Base-by-base conservation (phyloP, 139 green algal species). In the Auxenochlorella pyrenoidosa region DNA sequence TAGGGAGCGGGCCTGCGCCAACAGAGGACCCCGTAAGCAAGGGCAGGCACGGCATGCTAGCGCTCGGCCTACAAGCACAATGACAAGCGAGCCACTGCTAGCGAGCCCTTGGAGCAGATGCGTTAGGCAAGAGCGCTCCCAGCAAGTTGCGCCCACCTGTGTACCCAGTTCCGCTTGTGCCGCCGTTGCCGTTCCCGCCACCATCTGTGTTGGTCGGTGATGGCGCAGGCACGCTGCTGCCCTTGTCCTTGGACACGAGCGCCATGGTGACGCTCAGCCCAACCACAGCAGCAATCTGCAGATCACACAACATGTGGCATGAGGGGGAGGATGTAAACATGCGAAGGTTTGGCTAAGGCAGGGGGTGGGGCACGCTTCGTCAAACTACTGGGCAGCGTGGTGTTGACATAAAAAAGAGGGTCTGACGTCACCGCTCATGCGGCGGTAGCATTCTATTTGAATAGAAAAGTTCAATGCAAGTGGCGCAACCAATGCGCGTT, bases 181-280 rank as follows among this genome's bases (percentile, higher is more conserved):
- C 79, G 58, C 54, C 30, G 38, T 58, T 85, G 63, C 40, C 80
- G 80, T 34, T 26, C 47, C 76, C 76, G n/a, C 47, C n/a, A n/a
- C 76, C 76, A 40, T 43, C 47, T 26, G 71, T 13, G 40, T 80
- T 34, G 1, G 40, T 34, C 36, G 59, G 51, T 22, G 68, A n/a
- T 30, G 75, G 85, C n/a, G 44, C 18, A 13, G n/a, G 18, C 26
- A 21, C 36, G 38, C 12, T 47, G 13, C 68, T 13, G 43, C 34
- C 15, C 3, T 84, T 54, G 75, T 87, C 75, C 22, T 83, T 40
- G 1, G 54, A 63, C 54, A 85, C 28, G 16, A 90, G 22, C 0
- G 73, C 87, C 87, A 90, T 90, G 3, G 54, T 38, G 1, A 90
- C 70, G 2, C 82, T 84, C 5, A 90, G 59, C 0, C 79, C 87